Evolutionary conservation across 2,329 filamentous ascomycete genomes (phyloP), one percentile per base, ranked within the genome.

Genomic region (Fusarium metavorans): DNA sequence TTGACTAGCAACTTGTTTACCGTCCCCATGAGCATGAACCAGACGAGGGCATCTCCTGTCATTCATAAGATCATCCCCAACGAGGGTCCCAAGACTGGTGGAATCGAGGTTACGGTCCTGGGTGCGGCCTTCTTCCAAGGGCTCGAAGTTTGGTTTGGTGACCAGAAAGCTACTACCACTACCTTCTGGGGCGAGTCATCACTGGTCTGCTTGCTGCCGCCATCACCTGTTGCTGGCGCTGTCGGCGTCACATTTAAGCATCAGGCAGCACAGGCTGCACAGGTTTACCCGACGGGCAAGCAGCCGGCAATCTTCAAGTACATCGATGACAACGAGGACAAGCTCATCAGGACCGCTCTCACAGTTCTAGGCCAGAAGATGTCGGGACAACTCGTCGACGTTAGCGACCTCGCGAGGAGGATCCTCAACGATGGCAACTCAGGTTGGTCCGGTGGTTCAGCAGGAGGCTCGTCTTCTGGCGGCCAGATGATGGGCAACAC

Each of bases 61-160:
- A 96, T 97, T 25, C 92, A 94, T 80, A 96, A 95, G 81, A 88
- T 98, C 71, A 94, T 97, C 39, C 95, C 95, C 0, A 89, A 89
- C 34, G 94, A 97, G 81, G 95, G 95, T 0, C 94, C 95, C 8
- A 94, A 92, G 68, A 91, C 90, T 39, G 95, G 95, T 68, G 95
- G 95, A 48, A 95, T 94, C 62, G 95, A 98, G 81, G 94, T 98
- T 4, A 96, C 94, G 0, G 90, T 97, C 66, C 86, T 97, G 10
- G 95, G 95, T 20, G 93, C 92, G 73, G 91, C 92, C 16, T 97
- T 98, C 81, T 92, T 91, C 73, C 92, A 89, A 71, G 93, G 82
- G 1, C 88, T 97, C 71, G 93, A 95, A 72, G 94, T 98, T 64
- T 93, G 95, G 83, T 98, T 98, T 81, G 95, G 95, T 25, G 85